Conservation (phyloP, 169 alveolate species). For the Eimeria acervulina region DNA sequence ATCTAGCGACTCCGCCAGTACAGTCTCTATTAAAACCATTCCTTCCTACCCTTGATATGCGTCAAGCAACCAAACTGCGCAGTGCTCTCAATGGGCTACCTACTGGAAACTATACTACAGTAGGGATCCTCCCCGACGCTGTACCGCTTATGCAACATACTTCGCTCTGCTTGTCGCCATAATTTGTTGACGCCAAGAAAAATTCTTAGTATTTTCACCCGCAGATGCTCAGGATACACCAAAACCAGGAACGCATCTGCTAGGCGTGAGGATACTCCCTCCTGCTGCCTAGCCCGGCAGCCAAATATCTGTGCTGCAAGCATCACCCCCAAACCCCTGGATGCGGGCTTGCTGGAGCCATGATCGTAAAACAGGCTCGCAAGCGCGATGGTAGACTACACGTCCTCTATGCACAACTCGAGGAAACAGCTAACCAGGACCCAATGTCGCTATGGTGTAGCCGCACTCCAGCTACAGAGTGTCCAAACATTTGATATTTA, state of each 20-base stretch:
- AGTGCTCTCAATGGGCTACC: background rate
- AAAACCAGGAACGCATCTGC: background rate
- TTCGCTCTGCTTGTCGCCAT: background rate
- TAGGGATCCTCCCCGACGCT: background rate
- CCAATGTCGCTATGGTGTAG: background rate
- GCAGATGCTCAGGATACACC: background rate
- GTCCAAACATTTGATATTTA: background rate
- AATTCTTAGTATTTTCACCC: background rate
- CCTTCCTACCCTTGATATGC: background rate
- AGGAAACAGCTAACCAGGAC: background rate
- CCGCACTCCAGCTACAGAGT: background rate
- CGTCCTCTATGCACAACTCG: background rate
- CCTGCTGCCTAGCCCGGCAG: background rate
- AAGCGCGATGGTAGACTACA: background rate
- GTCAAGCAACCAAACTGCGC: background rate
- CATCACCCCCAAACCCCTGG: background rate
- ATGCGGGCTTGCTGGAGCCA: background rate
- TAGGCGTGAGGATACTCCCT: background rate
- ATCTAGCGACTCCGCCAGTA: too few relatives aligned
- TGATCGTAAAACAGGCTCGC: background rate
- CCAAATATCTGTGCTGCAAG: background rate
- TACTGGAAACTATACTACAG: background rate
- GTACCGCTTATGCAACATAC: background rate
- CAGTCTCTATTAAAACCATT: background rate
- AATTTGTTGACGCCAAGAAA: background rate